Base-by-base conservation (phyloP, 1,284 basidiomycete genomes). In the Takashimella koratensis region DNA sequence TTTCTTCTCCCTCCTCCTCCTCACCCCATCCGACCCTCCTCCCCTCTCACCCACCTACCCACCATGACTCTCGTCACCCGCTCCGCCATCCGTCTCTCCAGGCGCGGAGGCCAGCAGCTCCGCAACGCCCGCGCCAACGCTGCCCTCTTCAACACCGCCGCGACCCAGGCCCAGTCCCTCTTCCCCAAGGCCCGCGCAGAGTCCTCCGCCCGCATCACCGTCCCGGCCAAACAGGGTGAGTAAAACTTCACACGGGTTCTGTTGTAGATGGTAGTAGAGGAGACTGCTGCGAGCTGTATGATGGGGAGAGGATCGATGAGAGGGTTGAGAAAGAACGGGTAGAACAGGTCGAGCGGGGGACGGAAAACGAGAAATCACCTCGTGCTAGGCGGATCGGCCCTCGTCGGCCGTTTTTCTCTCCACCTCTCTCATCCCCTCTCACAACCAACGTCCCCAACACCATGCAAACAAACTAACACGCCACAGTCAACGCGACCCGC, bases 401-500 rank as follows among this genome's bases (percentile, higher is more conserved):
- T 36, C 30, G 16, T 36, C 30, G 30, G 30, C 30, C 30, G 30
- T 36, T 36, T 36, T 36, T 36, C 30, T 45, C 36, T 48, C 30
- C 39, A 27, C 42, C 26, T 24, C 43, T 26, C 39, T 44, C 21
- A 25, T 42, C 30, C 30, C 16, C 30, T 36, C 16, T 8, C 30
- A 8, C 30, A 36, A 36, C 8, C 30, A 8, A 8, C 16, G 8
- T 8, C 30, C 30, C 16, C 30, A 43, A 26, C 30, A 13, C 10
- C 16, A 25, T 19, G 16, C 25, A 10, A 27, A 27, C n/a, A 24
- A 21, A 48, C 52, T 53, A 45, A 53, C 56, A 8, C 43, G 19
- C 27, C n/a, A 25, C 57, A 65, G 66, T 54, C 56, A 45, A 60
- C 53, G 56, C 64, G 49, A 55, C 82, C 64, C 91, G 93, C 76